phyloP scores from a whole-genome alignment of 2,329 filamentous ascomycete species.

The Thelonectria blattea region DNA sequence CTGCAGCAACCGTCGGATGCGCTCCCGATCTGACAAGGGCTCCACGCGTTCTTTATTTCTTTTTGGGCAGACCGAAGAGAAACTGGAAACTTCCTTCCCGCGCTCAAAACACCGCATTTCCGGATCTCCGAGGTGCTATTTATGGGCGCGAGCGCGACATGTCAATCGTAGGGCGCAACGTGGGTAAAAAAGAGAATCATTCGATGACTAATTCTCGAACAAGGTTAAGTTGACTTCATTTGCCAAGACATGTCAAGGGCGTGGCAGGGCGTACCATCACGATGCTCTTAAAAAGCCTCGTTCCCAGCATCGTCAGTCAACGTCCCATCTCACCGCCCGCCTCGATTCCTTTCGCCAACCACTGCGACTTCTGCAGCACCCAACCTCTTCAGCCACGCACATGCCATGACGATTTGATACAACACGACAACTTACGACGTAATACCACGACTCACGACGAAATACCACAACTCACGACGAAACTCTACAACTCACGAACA shows the following conservation, averaged over 20 bases:
- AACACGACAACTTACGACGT: neutral
- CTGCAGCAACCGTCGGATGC: neutral
- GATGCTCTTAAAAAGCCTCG: neutral
- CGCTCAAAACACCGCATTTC: neutral
- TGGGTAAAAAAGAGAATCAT: neutral
- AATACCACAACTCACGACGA: too few relatives aligned
- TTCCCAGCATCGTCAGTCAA: neutral
- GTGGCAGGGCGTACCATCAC: neutral
- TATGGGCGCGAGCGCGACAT: neutral
- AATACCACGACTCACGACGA: too few relatives aligned
- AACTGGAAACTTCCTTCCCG: too few relatives aligned
- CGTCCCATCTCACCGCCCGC: neutral
- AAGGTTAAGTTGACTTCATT: slow-evolving; percentile 10
- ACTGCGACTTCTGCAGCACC: too few relatives aligned
- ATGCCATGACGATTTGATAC: neutral
- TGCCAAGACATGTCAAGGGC: neutral
- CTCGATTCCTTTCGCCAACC: neutral
- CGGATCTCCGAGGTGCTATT: neutral
- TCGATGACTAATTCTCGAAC: slow-evolving; percentile 9
- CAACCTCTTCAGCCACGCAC: neutral
- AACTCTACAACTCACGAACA: too few relatives aligned
- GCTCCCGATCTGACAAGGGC: slow-evolving; percentile 4
- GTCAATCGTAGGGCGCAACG: neutral
- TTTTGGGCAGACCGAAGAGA: too few relatives aligned
- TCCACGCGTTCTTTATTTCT: neutral